Evolutionary conservation across 2,329 filamentous ascomycete genomes (phyloP).

Genomic region (Botrytis aclada): DNA sequence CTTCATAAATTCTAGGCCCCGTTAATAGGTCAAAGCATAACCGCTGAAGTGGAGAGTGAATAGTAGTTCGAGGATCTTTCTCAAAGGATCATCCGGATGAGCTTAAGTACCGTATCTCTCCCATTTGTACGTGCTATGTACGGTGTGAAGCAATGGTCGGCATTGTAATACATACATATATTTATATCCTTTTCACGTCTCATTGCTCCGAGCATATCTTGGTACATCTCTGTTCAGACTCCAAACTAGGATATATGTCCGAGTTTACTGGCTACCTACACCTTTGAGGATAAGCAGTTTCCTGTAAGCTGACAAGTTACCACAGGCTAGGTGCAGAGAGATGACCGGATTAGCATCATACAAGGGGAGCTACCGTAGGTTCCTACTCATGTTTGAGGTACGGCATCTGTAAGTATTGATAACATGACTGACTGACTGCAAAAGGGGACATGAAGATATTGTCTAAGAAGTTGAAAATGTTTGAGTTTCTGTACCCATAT

Average conservation of each 20-base stretch:
- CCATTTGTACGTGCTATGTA: background rate
- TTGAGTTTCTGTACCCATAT: background rate
- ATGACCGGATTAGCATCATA: background rate
- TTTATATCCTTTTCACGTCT: background rate
- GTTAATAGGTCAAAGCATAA: slow-evolving; percentile 17
- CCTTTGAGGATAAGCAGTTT: background rate
- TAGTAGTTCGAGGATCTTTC: background rate
- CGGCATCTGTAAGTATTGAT: slow-evolving; percentile 9
- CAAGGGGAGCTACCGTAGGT: background rate
- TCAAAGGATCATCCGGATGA: background rate
- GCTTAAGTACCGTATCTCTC: background rate
- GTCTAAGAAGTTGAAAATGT: background rate
- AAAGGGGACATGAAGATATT: background rate
- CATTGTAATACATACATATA: background rate
- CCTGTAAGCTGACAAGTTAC: background rate
- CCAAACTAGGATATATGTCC: background rate
- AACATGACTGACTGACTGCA: slow-evolving; percentile 4
- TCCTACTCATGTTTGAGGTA: background rate
- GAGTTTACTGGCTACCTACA: background rate
- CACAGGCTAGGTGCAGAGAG: background rate
- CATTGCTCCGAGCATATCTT: background rate
- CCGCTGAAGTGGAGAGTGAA: slow-evolving; percentile 17
- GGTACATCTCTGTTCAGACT: background rate
- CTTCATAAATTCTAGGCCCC: slow-evolving; percentile 2
- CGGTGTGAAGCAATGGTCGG: background rate